Conservation (phyloP, 2,329 filamentous ascomycete species). For the Diplodia mutila region DNA sequence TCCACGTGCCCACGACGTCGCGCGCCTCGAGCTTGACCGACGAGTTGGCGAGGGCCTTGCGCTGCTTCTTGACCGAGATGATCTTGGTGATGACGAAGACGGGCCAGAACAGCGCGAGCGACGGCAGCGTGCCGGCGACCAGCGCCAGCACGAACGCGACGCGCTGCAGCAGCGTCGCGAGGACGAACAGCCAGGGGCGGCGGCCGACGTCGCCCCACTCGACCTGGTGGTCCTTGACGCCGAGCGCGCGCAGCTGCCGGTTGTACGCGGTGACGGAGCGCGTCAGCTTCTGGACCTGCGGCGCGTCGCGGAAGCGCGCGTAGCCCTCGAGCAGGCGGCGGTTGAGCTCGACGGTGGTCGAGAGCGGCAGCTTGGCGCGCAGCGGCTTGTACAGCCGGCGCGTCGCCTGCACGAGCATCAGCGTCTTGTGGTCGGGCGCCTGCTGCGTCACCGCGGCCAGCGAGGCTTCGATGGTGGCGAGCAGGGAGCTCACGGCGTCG, state of each 20-base stretch:
- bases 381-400: slow-evolving; percentile 27
- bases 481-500: slow-evolving; percentile 17
- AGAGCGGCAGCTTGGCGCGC: slow-evolving; percentile 20
- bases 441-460: slow-evolving; percentile 23
- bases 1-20: slow-evolving; percentile 29
- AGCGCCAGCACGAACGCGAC: slow-evolving; percentile 11
- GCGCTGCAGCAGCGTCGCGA: slow-evolving; percentile 26
- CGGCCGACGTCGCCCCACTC: slow-evolving; percentile 22
- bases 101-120: slow-evolving; percentile 17
- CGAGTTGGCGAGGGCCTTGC: slow-evolving; percentile 27
- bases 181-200: slow-evolving; percentile 4
- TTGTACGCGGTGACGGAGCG: slow-evolving; percentile 24
- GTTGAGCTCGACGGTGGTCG: slow-evolving; percentile 26
- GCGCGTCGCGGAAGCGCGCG: slow-evolving; percentile 25
- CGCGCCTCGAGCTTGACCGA: slow-evolving; percentile 27
- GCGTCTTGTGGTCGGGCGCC: slow-evolving; percentile 22
- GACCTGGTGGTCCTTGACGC: slow-evolving; percentile 27
- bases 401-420: slow-evolving; percentile 27
- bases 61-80: slow-evolving; percentile 28
- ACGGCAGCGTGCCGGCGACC: slow-evolving; percentile 14
- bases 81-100: slow-evolving; percentile 23
- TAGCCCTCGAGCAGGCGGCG: slow-evolving; percentile 27
- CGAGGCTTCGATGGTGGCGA: slow-evolving; percentile 14
- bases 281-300: slow-evolving; percentile 17
- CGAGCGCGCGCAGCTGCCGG: slow-evolving; percentile 24